phyloP scores from a whole-genome alignment of 805 yeast genomes.

The Saccharomyces kudriavzevii region DNA sequence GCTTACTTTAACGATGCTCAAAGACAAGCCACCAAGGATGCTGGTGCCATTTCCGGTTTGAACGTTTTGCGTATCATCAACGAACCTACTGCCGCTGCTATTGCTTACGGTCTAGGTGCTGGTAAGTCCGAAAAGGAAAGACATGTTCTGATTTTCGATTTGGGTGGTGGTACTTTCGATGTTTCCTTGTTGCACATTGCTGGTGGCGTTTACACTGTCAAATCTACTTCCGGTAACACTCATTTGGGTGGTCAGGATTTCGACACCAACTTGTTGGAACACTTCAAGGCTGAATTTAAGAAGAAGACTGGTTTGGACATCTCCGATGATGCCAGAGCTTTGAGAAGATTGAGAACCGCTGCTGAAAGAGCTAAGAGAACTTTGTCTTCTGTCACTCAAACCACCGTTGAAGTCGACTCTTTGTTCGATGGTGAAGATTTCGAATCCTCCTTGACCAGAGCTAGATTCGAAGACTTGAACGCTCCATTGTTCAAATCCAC shows the following conservation, averaged over 20 bases:
- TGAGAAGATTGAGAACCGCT: slow-evolving; percentile 97
- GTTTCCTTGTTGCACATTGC: slow-evolving; percentile 86
- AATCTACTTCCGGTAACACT: slow-evolving; percentile 98
- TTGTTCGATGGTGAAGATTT: slow-evolving; percentile 93
- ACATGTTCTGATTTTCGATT: slow-evolving; percentile 85
- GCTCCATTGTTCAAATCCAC: slow-evolving; percentile 89
- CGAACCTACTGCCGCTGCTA: slow-evolving; percentile 94
- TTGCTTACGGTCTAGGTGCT: slow-evolving; percentile 96
- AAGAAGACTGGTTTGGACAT: slow-evolving; percentile 91
- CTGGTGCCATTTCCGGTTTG: slow-evolving; percentile 74
- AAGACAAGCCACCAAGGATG: slow-evolving; percentile 77
- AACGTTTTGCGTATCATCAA: slow-evolving; percentile 69
- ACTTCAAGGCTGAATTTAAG: slow-evolving; percentile 89
- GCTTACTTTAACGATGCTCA: slow-evolving; percentile 76
- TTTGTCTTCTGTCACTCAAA: slow-evolving; percentile 90
- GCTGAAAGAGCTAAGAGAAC: slow-evolving; percentile 99
- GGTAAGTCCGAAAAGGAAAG: slow-evolving; percentile 72
- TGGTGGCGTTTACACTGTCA: slow-evolving; percentile 94
- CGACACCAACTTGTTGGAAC: slow-evolving; percentile 90
- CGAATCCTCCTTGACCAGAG: slow-evolving; percentile 89
- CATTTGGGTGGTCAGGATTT: slow-evolving; percentile 99
- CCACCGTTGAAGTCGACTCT: slow-evolving; percentile 94
- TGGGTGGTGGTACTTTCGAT: slow-evolving; percentile 99
- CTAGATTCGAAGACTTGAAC: slow-evolving; percentile 95
- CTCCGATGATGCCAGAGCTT: slow-evolving; percentile 85